Evolutionary conservation across 1,284 basidiomycete species (phyloP).

Genomic region (Laetiporus sulphureus): DNA sequence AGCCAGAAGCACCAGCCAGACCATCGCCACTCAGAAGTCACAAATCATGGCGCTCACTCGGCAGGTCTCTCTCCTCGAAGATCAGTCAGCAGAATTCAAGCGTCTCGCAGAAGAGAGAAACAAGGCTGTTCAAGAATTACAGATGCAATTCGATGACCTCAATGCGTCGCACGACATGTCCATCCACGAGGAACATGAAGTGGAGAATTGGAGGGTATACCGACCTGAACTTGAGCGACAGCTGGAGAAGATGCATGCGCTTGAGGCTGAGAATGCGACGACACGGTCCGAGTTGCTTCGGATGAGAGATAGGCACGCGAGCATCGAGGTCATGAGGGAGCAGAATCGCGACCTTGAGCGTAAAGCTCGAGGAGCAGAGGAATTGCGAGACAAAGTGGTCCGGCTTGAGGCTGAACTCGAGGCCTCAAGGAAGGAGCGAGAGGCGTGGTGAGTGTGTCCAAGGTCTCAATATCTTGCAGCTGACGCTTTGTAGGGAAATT

Average conservation of each 20-base stretch:
- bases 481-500: conserved; percentile 29
- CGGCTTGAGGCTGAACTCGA: conserved; percentile 58
- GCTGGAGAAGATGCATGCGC: conserved; percentile 48
- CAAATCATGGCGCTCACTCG: conserved; percentile 40
- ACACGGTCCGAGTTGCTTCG: conserved; percentile 46
- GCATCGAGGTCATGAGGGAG: conserved; percentile 66
- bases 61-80: conserved; percentile 37
- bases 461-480: neutral
- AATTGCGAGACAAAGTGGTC: conserved; percentile 49
- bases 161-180: conserved; percentile 20
- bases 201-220: conserved; percentile 48
- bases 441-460: conserved; percentile 38
- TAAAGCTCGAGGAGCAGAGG: conserved; percentile 46
- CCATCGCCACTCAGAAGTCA: conserved; percentile 39
- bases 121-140: conserved; percentile 35
- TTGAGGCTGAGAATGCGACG: conserved; percentile 60
- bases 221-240: conserved; percentile 60
- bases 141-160: conserved; percentile 40
- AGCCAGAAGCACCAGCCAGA: conserved; percentile 37
- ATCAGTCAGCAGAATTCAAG: conserved; percentile 35
- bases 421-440: conserved; percentile 45
- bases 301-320: conserved; percentile 48
- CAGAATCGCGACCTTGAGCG: conserved; percentile 64
- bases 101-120: conserved; percentile 36
- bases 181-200: conserved; percentile 28